Base-by-base conservation (phyloP, 1,284 basidiomycete genomes). In the Chalciporus sp. region DNA sequence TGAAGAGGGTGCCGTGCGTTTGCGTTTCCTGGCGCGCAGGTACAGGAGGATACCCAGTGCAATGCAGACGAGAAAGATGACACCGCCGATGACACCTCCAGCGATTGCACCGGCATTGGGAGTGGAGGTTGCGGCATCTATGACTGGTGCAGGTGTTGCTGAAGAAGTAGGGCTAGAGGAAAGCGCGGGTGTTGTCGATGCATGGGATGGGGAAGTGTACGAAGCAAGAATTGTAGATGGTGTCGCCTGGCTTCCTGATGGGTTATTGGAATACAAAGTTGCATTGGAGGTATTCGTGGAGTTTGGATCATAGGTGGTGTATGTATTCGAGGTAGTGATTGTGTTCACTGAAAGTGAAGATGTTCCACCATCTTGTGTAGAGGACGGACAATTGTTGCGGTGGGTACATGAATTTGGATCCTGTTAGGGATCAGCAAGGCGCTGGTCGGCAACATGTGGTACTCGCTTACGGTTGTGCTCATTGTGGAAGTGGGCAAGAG, bases 1-100 rank as follows among this genome's bases (percentile, higher is more conserved):
- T 7, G 78, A 72, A 3, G 82, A 82, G 2, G 83, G 81, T 4
- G 79, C 72, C 12, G 66, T 73, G 41, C 68, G 74, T 27, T 63
- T 72, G 52, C 68, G 71, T 43, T 70, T 73, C 19, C 73, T 68
- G 11, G 69, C 67, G 35, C 72, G 69, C n/a, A 74, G 57, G 52
- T 71, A 65, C 49, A 75, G 55, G 28, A 76, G 26, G 6, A 60
- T 31, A 44, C 63, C 59, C 3, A 73, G 49, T 2, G 65, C 47
- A 46, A 74, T 26, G 9, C 71, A 41, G 14, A 50, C 51, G 47
- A 76, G 41, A 37, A 69, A 60, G 23, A 67, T 39, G 31, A 75
- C 57, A 11, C 66, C 75, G 8, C 77, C 79, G 20, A 82, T 57
- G 27, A 77, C 68, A 17, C 71, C 65, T 2, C 79, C 80, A 7